Evolutionary conservation across 164 flowering plant genomes (phyloP), one percentile per base, ranked within the genome.

Genomic region (Buxus sempervirens): DNA sequence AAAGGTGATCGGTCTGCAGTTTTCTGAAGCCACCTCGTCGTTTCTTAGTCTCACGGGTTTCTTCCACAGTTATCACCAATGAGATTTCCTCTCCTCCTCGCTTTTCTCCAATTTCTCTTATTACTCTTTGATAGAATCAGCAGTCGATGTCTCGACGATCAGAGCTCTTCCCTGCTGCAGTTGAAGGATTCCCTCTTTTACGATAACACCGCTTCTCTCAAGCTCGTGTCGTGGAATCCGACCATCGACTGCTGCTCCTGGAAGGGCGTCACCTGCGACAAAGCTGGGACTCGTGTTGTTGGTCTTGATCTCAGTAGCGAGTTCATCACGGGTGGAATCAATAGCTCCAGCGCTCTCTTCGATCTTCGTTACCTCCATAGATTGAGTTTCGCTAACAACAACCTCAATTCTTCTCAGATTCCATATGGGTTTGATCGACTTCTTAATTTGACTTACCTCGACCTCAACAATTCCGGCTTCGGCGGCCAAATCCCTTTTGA

Each of bases 391-490:
- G 78, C 83, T 18, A 23, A 10, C 64, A 86, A 78, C 72, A n/a
- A 1, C 65, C 74, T 86, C 80, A 61, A n/a, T 48, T 45, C 27
- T 23, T 5, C 53, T 0, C 54, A n/a, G 23, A 77, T 85, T 53
- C 92, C 88, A 2, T 22, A 74, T 28, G 71, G 71, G 51, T 54
- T 88, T 23, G 71, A 5, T 21, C 63, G 51, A 18, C 81, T 88
- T 6, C 24, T 66, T 0, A 70, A 72, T 49, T 64, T 85, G 74
- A 71, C 24, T 20, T 49, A 73, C 65, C 82, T 87, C 69, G 82
- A 89, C 60, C 60, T 87, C 54, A 84, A 88, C n/a, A 65, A 77
- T 25, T 65, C 89, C 15, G 77, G 78, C 25, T 84, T 86, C 41
- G 32, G 18, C 0, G 87, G 86, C 25, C 87, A 84, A 25, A 74